Conservation (phyloP, 305 asterid species). For the Rubia peregrina region DNA sequence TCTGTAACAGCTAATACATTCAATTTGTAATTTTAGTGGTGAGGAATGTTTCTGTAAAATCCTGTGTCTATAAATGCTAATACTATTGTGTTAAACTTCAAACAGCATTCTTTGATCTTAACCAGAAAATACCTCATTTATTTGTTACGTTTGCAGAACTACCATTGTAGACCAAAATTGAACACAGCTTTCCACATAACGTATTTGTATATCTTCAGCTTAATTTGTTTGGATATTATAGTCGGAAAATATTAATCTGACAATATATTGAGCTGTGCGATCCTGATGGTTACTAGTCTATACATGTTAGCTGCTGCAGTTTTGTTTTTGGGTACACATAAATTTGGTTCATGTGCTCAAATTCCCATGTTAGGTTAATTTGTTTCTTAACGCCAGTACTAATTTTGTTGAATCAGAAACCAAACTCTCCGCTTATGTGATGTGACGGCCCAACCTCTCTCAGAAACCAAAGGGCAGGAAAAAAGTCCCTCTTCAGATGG, state of each 20-base stretch:
- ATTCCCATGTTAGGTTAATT: background rate
- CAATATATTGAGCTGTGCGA: background rate
- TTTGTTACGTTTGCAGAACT: background rate
- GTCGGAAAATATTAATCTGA: background rate
- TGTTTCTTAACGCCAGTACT: conserved; percentile 6
- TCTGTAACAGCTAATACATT: conserved; percentile 6
- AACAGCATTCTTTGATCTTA: background rate
- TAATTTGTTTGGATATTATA: background rate
- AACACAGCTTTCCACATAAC: background rate
- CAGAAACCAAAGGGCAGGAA: conserved; percentile 38
- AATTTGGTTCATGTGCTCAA: background rate
- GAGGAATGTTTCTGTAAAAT: conserved; percentile 3
- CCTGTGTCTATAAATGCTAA: background rate
- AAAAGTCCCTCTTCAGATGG: conserved; percentile 45
- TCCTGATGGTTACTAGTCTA: background rate
- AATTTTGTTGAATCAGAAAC: conserved; percentile 32
- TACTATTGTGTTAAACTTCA: background rate
- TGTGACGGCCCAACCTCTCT: conserved; percentile 51
- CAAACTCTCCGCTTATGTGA: conserved; percentile 43
- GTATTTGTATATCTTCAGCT: background rate
- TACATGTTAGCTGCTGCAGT: background rate
- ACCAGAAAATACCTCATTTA: background rate
- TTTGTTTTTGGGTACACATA: background rate
- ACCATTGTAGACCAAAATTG: background rate
- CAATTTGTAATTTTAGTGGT: background rate